Conservation (phyloP, 169 alveolate species). For the Eimeria necatrix region DNA sequence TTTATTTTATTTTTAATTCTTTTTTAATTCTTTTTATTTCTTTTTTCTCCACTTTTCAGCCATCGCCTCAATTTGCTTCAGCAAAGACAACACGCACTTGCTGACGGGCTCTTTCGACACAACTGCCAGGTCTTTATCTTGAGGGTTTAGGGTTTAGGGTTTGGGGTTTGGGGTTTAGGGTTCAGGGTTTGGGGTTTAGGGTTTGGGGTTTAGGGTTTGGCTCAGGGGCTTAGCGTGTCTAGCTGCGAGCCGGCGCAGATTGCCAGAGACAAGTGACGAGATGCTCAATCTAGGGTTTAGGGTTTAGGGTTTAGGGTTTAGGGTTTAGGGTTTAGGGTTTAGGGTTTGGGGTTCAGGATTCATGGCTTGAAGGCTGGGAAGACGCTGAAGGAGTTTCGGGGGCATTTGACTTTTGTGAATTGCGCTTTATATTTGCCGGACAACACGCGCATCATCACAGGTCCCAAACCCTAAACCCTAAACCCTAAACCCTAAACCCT, state of each 20-base stretch:
- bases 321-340: not conserved
- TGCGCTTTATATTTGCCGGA: slow-evolving; percentile 80
- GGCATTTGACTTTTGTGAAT: slow-evolving; percentile 83
- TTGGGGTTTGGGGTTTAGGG: no score
- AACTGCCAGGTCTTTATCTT: slow-evolving; percentile 83
- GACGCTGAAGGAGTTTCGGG: slow-evolving; percentile 83
- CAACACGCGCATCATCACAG: slow-evolving; percentile 46
- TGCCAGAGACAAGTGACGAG: no score
- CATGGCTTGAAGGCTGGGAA: slow-evolving; percentile 83
- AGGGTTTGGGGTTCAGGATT: slow-evolving; percentile 44
- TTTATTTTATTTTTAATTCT: not conserved
- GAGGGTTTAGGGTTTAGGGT: no score
- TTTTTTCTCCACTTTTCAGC: slow-evolving; percentile 73
- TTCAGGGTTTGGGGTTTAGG: no score
- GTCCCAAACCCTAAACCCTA: no score
- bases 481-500: no score
- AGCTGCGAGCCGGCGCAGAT: no score
- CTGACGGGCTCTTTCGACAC: slow-evolving; percentile 91
- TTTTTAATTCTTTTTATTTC: not conserved
- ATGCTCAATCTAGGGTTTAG: not conserved
- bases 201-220: no score
- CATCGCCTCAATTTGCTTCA: slow-evolving; percentile 89
- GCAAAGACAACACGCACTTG: slow-evolving; percentile 88
- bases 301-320: not conserved
- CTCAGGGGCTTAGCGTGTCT: not conserved